These are phyloP conservation scores for Coffea canephora DNA, from an alignment of 257 asterid genomes.

Conservation along the genomic window DNA sequence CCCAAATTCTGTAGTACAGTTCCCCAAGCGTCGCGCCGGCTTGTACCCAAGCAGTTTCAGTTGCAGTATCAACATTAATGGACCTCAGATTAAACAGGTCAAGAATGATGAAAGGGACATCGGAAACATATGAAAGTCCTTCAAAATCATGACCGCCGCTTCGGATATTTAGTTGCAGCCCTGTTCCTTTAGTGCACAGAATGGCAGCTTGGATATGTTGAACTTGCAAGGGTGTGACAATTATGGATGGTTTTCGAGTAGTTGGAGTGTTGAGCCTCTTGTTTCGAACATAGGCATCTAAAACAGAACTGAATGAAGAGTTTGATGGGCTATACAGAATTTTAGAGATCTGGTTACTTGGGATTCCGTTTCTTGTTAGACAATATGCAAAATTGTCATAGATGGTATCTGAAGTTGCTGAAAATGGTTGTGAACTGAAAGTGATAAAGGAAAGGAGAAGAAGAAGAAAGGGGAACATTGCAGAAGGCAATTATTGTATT, in stretches of 20 bases:
- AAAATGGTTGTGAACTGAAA: neutral
- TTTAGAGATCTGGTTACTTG: slow-evolving; percentile 11
- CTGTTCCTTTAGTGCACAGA: slow-evolving; percentile 26
- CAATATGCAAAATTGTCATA: slow-evolving; percentile 28
- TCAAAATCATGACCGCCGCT: slow-evolving; percentile 64
- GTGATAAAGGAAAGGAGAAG: neutral
- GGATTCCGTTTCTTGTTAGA: slow-evolving; percentile 18
- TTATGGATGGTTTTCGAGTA: slow-evolving; percentile 33
- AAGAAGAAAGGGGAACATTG: slow-evolving; percentile 4
- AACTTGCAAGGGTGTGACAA: slow-evolving; percentile 29
- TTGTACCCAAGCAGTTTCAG: slow-evolving; percentile 35
- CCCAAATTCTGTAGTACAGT: slow-evolving; percentile 35
- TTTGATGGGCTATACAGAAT: slow-evolving; percentile 26
- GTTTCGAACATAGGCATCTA: slow-evolving; percentile 32
- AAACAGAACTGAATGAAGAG: slow-evolving; percentile 21
- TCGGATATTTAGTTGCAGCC: slow-evolving; percentile 38
- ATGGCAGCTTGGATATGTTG: slow-evolving; percentile 26
- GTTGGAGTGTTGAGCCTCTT: slow-evolving; percentile 25
- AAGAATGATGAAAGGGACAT: slow-evolving; percentile 24
- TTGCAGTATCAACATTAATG: slow-evolving; percentile 17
- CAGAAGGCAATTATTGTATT: neutral
- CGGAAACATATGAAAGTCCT: slow-evolving; percentile 38
- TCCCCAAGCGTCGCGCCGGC: slow-evolving; percentile 42
- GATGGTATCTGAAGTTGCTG: slow-evolving; percentile 13
- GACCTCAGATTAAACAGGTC: slow-evolving; percentile 41